Evolutionary conservation across 2,329 filamentous ascomycete species (phyloP), one percentile per base, ranked within the genome.

Genomic region (Fusarium mexicanum): DNA sequence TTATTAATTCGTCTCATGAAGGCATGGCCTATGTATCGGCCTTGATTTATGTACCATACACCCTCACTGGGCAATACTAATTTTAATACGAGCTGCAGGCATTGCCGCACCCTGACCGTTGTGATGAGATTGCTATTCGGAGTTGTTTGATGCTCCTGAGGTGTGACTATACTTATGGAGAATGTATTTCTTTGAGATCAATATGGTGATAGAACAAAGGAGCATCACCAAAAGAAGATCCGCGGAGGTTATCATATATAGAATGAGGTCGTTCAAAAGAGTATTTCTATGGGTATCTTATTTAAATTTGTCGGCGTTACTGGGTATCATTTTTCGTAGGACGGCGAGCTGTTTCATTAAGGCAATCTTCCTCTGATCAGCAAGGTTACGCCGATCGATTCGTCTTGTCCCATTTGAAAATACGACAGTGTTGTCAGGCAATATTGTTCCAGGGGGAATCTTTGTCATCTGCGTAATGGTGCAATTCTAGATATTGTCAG

Each of bases 401-500:
- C 91, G 86, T 72, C 86, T 85, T 74, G 86, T 84, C 33, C 91
- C 91, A 65, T 89, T 88, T 0, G 92, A 91, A 81, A 90, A 94
- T 29, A 94, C 84, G 10, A 95, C 92, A 0, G 90, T 92, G 79
- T 89, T 90, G 68, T 94, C 92, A 0, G 89, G 88, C 1, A 95
- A 79, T 17, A 85, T 82, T 38, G 90, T 88, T 2, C 88, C 87
- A 16, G 90, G 87, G 0, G 83, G 81, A 47, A 95, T 84, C 33
- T 87, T 85, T 31, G 89, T 91, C 67, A 89, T 86, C 0, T 92
- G 88, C 13, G 92, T 91, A 59, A 95, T 86, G 29, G 92, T 94
- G 77, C 92, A 92, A 79, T 94, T 89, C 86, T 92, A 82, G 51
- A 80, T 24, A 59, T 43, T 29, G 81, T 82, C 40, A 68, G 69